Percentiles rank a stretch among this genome's conserved stretches.
phyloP scores from a whole-genome alignment of 1,284 basidiomycete species.

The Apiotrichum veenhuisii region DNA sequence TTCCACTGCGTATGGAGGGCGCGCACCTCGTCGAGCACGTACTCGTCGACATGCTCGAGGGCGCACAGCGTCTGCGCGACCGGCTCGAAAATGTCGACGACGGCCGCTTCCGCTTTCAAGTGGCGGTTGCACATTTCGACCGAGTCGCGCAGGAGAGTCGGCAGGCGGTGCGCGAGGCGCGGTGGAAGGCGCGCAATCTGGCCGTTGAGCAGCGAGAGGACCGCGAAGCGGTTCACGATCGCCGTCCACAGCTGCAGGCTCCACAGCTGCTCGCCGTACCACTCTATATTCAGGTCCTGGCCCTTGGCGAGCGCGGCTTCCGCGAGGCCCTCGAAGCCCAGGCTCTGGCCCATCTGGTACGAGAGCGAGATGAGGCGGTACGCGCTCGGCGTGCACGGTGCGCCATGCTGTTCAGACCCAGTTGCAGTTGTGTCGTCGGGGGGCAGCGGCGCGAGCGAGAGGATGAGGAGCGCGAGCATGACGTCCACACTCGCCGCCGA shows the following conservation, averaged over 20 bases:
- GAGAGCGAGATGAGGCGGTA: slow-evolving; percentile 28
- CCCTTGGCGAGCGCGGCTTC: slow-evolving; percentile 5
- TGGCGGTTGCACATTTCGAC: slow-evolving; percentile 13
- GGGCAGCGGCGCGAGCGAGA: slow-evolving; percentile 19
- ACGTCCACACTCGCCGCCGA: slow-evolving; percentile 26
- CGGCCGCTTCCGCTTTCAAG: slow-evolving; percentile 9
- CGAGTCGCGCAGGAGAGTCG: slow-evolving; percentile 6
- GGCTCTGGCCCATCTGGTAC: slow-evolving; percentile 24
- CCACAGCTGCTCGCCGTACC: slow-evolving; percentile 10
- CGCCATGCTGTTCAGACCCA: neutral
- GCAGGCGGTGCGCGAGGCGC: slow-evolving; percentile 11
- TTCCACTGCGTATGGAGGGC: slow-evolving; percentile 4
- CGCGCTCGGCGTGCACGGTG: slow-evolving; percentile 15
- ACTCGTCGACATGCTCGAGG: slow-evolving; percentile 7
- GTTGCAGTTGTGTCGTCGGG: slow-evolving; percentile 3
- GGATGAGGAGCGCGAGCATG: slow-evolving; percentile 30
- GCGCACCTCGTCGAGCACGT: neutral
- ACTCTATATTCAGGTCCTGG: slow-evolving; percentile 10
- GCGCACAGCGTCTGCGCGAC: neutral
- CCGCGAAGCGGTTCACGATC: slow-evolving; percentile 14
- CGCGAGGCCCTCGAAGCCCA: slow-evolving; percentile 19
- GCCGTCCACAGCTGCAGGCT: slow-evolving; percentile 17
- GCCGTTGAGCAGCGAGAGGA: slow-evolving; percentile 11
- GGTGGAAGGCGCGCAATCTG: neutral
- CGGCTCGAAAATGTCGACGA: slow-evolving; percentile 10